Conservation (phyloP, 805 yeast genomes). For the Candida schatavii region DNA sequence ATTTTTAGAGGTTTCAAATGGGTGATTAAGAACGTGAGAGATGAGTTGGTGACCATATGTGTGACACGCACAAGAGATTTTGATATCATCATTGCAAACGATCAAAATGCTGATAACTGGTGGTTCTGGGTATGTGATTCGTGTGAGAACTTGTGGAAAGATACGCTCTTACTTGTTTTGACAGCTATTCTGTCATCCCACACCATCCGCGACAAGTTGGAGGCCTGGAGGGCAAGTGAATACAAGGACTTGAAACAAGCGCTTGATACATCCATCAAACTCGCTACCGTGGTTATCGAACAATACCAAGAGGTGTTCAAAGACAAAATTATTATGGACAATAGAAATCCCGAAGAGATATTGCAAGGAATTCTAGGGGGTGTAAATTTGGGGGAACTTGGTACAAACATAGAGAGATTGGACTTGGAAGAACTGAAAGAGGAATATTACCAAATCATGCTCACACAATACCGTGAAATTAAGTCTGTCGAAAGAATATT, state of each 20-base stretch:
- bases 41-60: constrained; percentile 11
- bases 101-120: constrained; percentile 2
- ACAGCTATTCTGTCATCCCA: constrained; percentile 17
- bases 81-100: constrained; percentile 13
- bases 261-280: neutral
- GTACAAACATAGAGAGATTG: constrained; percentile 6
- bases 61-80: constrained; percentile 23
- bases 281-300: neutral
- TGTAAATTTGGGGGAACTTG: neutral
- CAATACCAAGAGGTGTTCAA: neutral
- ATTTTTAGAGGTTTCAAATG: neutral
- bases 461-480: constrained; percentile 1
- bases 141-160: constrained; percentile 17
- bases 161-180: constrained; percentile 14
- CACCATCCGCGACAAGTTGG: constrained; percentile 10
- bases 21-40: constrained; percentile 7
- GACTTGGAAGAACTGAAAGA: constrained; percentile 2
- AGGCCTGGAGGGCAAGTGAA: constrained; percentile 17
- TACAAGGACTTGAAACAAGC: constrained; percentile 12
- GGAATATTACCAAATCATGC: constrained; percentile 4
- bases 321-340: neutral
- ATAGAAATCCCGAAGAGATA: neutral
- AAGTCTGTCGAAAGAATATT: constrained; percentile 1
- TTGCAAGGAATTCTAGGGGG: neutral
- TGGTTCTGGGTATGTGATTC: constrained; percentile 9